Conservation (phyloP, 78 protist species). For the Planoprotostelium fungivorum region DNA sequence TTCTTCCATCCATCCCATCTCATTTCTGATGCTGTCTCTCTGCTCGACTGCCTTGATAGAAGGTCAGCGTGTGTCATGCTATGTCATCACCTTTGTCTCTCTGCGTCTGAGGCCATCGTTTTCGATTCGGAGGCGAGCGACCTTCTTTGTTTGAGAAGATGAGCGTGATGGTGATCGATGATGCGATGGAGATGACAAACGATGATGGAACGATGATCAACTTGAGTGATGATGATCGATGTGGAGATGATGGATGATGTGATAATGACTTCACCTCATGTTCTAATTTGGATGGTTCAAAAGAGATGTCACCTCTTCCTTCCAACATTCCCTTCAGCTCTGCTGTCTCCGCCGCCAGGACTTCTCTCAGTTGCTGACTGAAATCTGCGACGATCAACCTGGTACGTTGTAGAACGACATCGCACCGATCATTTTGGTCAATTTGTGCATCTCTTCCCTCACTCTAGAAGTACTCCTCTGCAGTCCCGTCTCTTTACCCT, state of each 20-base stretch:
- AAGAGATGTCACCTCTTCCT: not conserved
- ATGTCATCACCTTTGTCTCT: too few relatives aligned
- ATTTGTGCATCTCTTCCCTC: not conserved
- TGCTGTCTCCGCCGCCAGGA: not conserved
- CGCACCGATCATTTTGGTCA: not conserved
- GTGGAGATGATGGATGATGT: too few relatives aligned
- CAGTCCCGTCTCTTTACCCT: not conserved
- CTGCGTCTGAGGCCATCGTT: too few relatives aligned
- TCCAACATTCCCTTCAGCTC: not conserved
- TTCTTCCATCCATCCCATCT: conserved; percentile 1
- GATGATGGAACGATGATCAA: too few relatives aligned
- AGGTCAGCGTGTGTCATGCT: too few relatives aligned
- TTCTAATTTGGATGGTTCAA: not conserved
- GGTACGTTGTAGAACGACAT: not conserved
- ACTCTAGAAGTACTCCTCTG: not conserved
- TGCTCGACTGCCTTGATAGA: not conserved
- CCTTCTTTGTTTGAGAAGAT: too few relatives aligned
- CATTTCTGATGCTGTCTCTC: not conserved
- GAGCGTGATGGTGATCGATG: too few relatives aligned
- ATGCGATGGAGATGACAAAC: too few relatives aligned
- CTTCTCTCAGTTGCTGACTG: not conserved
- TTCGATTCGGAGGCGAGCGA: too few relatives aligned
- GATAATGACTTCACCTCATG: not conserved
- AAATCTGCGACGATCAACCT: not conserved
- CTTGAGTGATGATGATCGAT: too few relatives aligned